Conservation (phyloP, 2,329 filamentous ascomycete genomes). For the Colletotrichum australisinense region DNA sequence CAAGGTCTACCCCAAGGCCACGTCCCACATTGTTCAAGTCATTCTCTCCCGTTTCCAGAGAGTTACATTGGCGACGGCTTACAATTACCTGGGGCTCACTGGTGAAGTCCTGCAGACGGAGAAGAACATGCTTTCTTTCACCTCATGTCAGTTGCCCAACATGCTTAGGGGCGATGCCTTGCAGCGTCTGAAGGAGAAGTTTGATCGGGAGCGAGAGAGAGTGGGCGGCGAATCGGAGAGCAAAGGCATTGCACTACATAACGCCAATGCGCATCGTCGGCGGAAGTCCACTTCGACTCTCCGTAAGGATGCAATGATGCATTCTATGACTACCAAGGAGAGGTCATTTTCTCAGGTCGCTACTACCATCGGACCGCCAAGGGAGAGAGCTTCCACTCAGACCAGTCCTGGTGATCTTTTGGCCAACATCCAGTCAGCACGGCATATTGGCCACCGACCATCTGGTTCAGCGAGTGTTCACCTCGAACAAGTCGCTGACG, state of each 20-base stretch:
- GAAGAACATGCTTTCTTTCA: constrained; percentile 93
- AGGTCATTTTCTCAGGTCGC: constrained; percentile 56
- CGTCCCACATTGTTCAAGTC: constrained; percentile 96
- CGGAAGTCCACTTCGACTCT: constrained; percentile 80
- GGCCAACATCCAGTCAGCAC: constrained; percentile 79
- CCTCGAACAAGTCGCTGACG: constrained; percentile 41
- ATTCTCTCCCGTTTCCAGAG: constrained; percentile 94
- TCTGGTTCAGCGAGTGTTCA: constrained; percentile 43
- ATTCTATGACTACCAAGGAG: constrained; percentile 66
- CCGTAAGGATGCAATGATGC: constrained; percentile 82
- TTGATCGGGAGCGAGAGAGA: constrained; percentile 84
- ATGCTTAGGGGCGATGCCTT: constrained; percentile 87
- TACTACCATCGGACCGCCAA: constrained; percentile 52
- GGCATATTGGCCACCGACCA: constrained; percentile 64
- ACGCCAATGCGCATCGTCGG: constrained; percentile 73
- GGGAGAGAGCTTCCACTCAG: constrained; percentile 54
- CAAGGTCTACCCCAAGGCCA: constrained; percentile 93
- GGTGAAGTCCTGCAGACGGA: constrained; percentile 94
- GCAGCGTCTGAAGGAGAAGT: constrained; percentile 91
- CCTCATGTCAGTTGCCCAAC: constrained; percentile 90
- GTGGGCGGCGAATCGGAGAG: constrained; percentile 82
- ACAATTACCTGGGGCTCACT: constrained; percentile 92
- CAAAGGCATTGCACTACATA: constrained; percentile 96
- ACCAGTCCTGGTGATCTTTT: constrained; percentile 82
- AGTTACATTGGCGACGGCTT: constrained; percentile 93